Conservation (phyloP, 2,329 filamentous ascomycete genomes). For the Paecilomyces formosus region DNA sequence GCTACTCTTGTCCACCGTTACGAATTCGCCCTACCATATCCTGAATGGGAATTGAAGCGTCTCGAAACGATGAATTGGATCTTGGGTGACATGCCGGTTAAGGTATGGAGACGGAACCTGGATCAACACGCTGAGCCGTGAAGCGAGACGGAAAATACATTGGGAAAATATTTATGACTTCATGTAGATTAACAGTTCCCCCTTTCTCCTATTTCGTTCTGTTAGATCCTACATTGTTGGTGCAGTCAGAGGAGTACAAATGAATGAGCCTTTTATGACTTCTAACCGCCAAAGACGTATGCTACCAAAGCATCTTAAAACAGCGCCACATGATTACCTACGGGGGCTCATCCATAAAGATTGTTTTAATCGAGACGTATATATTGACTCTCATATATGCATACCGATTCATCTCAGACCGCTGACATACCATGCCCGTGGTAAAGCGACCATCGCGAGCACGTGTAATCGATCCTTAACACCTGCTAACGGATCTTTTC, state of each 20-base stretch:
- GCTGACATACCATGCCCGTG: neutral
- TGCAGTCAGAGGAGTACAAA: neutral
- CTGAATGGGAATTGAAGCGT: conserved; percentile 19
- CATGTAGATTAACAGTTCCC: neutral
- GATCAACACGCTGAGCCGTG: neutral
- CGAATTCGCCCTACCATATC: conserved; percentile 29
- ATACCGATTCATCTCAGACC: no score
- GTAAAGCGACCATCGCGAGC: neutral
- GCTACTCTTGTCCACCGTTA: conserved; percentile 38
- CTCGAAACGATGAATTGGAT: conserved; percentile 10
- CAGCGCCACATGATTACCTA: no score
- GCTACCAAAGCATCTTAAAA: no score
- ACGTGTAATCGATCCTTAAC: neutral
- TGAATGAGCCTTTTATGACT: neutral
- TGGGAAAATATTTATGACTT: neutral
- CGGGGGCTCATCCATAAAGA: no score
- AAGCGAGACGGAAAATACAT: neutral
- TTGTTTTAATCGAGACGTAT: no score
- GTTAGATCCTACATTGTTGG: neutral
- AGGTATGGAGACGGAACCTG: neutral
- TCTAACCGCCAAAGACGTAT: neutral
- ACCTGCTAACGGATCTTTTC: neutral
- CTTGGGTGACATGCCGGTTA: conserved; percentile 6
- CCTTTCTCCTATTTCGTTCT: neutral
- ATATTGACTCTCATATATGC: no score